A percentile compares a stretch with the other conserved stretches of the same genome.
These are phyloP conservation scores for Pezicula neosporulosa DNA, from an alignment of 2,329 filamentous ascomycete species.

Conservation along the genomic window DNA sequence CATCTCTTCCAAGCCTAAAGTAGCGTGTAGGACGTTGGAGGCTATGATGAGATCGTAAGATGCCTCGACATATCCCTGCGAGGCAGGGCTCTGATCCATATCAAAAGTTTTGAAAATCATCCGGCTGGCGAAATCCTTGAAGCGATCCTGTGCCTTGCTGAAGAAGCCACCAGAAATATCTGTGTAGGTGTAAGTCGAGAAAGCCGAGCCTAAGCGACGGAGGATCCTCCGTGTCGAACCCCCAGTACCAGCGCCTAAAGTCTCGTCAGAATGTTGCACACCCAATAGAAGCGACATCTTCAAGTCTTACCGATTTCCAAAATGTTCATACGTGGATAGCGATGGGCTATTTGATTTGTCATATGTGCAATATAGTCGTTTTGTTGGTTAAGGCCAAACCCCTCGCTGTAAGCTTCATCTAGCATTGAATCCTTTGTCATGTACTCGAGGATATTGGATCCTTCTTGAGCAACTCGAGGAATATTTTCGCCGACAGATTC, in stretches of 20 bases:
- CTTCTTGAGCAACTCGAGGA: background rate
- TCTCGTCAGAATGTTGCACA: too few relatives aligned
- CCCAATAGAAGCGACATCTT: too few relatives aligned
- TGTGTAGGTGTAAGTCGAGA: background rate
- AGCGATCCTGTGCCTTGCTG: constrained; percentile 18
- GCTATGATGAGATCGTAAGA: constrained; percentile 36
- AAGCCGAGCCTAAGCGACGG: background rate
- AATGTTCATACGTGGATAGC: constrained; percentile 31
- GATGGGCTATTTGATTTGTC: constrained; percentile 19
- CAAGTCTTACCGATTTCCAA: constrained; percentile 39
- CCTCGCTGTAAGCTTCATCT: background rate
- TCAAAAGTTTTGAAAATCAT: constrained; percentile 30
- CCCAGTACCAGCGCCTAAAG: constrained; percentile 13
- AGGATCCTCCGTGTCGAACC: background rate
- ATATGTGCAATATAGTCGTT: background rate
- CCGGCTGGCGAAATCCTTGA: constrained; percentile 16
- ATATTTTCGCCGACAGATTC: background rate
- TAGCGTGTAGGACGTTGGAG: constrained; percentile 35
- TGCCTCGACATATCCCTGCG: constrained; percentile 27
- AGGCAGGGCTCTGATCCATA: constrained; percentile 18
- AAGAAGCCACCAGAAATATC: background rate
- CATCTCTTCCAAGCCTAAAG: constrained; percentile 19
- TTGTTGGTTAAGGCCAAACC: background rate
- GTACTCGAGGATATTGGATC: background rate
- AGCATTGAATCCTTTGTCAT: constrained; percentile 4